phyloP scores from a whole-genome alignment of 2,329 filamentous ascomycete species.

The Sphaerostilbella broomeana region DNA sequence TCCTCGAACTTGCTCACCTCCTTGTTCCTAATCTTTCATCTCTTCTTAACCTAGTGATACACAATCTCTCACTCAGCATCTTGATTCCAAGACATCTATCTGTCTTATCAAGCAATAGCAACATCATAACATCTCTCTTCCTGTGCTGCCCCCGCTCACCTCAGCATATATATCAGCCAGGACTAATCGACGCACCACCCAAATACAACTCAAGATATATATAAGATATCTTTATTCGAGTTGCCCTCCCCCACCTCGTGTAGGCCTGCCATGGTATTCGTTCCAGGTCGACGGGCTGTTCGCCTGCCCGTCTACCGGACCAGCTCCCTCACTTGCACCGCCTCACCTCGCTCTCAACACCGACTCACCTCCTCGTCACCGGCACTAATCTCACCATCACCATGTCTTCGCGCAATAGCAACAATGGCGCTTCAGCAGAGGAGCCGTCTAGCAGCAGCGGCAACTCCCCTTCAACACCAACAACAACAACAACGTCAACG shows the following conservation, averaged over 20 bases:
- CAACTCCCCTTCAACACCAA: background rate
- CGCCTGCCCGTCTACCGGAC: constrained; percentile 16
- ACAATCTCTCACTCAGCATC: too few species aligned
- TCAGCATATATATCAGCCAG: too few species aligned
- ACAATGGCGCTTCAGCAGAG: too few species aligned
- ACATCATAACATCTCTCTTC: too few species aligned
- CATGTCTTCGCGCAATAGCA: constrained; percentile 13
- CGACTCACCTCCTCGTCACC: constrained; percentile 8
- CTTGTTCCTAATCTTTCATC: background rate
- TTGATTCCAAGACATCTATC: too few species aligned
- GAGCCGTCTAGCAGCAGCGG: constrained; percentile 1
- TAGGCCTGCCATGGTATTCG: constrained; percentile 20
- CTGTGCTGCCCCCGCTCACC: too few species aligned
- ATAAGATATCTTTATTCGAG: too few species aligned
- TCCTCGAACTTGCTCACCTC: background rate
- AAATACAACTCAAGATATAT: too few species aligned
- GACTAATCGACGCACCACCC: too few species aligned
- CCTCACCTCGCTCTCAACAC: background rate
- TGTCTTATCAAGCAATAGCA: too few species aligned
- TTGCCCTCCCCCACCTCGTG: too few species aligned
- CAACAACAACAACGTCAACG: constrained; percentile 7
- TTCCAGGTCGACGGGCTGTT: constrained; percentile 18
- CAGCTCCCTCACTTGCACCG: constrained; percentile 5
- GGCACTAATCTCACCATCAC: constrained; percentile 7
- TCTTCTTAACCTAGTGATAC: too few species aligned